Evolutionary conservation across 208 protist genomes (phyloP), one percentile per base, ranked within the genome.

Genomic region (Strigomonas galati): DNA sequence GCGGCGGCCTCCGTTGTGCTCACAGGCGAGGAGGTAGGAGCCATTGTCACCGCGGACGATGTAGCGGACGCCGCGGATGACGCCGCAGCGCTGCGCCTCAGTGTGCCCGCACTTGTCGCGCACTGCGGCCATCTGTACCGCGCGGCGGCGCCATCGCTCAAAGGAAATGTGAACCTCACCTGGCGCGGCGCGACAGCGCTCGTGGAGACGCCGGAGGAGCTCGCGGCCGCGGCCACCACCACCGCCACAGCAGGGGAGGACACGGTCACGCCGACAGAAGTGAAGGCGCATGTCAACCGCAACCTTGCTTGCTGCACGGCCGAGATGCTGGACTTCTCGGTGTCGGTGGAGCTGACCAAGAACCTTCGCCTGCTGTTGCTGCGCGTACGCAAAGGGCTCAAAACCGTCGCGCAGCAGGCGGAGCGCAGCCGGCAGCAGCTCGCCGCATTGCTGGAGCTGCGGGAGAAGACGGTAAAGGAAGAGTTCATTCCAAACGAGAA

Each of bases 251-350:
- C 56, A 15, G 48, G n/a, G 1, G 46, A 40, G 30, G 57, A 46
- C 40, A 52, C 30, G 0, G 32, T 43, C 19, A 24, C 43, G 49
- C 24, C 26, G 7, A 44, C 53, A 5, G 32, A 17, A 6, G 26
- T 43, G 46, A 37, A 51, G 14, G 76, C 74, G 30, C 9, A n/a
- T 5, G 89, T 92, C 30, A 65, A 67, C 7, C 85, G 89, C 21
- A 83, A 92, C 69, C 67, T 72, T 31, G 76, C 69, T 3, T 91
- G 85, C 70, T 91, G 83, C 62, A 74, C 66, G 5, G 89, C 85
- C 7, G 81, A 90, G 58, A 80, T 74, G 56, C 68, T 92, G n/a
- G 30, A 44, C 48, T 89, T 84, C 64, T 54, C 76, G 17, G 79
- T 90, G 23, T 85, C 78, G 17, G 27, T 92, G 14, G 75, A 70